Percentiles rank a stretch among this genome's conserved stretches.
These are phyloP conservation scores for Plasmodium chabaudi DNA, from an alignment of 169 alveolate species.

Conservation along the genomic window DNA sequence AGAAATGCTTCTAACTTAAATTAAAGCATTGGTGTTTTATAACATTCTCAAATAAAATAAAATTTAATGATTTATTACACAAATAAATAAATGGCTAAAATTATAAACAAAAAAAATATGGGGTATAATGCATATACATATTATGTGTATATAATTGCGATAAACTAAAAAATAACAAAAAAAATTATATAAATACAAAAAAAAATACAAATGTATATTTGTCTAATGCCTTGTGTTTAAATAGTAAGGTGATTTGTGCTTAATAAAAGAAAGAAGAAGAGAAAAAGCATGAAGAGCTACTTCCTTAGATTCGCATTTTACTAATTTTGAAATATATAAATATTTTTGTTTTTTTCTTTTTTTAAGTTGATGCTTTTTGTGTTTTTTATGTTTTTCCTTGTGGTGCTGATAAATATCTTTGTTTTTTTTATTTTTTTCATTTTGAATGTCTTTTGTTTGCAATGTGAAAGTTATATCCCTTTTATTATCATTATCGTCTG, in stretches of 20 bases:
- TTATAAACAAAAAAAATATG: no score
- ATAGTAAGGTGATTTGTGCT: slow-evolving; percentile 74
- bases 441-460: not conserved
- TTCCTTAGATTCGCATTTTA: slow-evolving; percentile 77
- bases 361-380: slow-evolving; percentile 23
- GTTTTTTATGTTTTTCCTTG: slow-evolving; percentile 8
- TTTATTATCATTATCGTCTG: no score
- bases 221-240: slow-evolving; percentile 52
- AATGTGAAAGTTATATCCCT: not conserved
- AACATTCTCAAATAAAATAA: not conserved
- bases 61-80: no score
- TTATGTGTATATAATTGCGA: no score
- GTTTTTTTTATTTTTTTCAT: slow-evolving; percentile 1
- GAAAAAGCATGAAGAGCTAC: slow-evolving; percentile 75
- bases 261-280: slow-evolving; percentile 58
- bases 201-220: not conserved
- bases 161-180: no score
- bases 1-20: no score
- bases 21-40: not conserved
- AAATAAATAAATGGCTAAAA: no score
- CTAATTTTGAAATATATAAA: slow-evolving; percentile 75
- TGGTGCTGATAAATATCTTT: slow-evolving; percentile 6
- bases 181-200: no score
- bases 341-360: slow-evolving; percentile 32
- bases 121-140: no score